These are phyloP conservation scores for Rhodomyrtus tomentosa DNA, from an alignment of 345 rosid genomes.

Conservation along the genomic window DNA sequence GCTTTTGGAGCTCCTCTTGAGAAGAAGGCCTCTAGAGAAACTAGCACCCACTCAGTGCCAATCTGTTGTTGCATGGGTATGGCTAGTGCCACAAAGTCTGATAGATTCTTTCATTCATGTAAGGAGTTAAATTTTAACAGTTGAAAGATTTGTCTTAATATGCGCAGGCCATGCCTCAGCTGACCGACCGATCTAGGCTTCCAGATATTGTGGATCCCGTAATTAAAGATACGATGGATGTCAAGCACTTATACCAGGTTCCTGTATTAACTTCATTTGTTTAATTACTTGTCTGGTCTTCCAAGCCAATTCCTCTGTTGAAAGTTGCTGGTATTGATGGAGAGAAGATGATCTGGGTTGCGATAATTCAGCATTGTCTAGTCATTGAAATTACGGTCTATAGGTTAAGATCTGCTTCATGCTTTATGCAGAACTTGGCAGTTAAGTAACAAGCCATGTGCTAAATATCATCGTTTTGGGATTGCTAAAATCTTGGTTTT, in stretches of 20 bases:
- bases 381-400: not conserved
- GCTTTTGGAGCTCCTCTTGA: conserved; percentile 81
- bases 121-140: not conserved
- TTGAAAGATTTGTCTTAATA: not conserved
- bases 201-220: conserved; percentile 81
- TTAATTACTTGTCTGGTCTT: not conserved
- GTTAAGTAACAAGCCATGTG: not conserved
- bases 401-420: not conserved
- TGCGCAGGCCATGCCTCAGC: conserved; percentile 96
- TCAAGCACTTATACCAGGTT: conserved; percentile 92
- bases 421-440: not conserved
- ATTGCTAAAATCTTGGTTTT: not conserved
- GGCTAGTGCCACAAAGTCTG: not conserved
- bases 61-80: conserved; percentile 94
- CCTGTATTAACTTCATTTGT: not conserved
- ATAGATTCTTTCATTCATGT: not conserved
- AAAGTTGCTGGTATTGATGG: not conserved
- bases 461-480: not conserved
- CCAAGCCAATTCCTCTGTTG: not conserved
- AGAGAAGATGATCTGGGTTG: not conserved
- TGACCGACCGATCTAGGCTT: conserved; percentile 76
- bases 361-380: not conserved
- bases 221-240: conserved; percentile 62
- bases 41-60: conserved; percentile 79
- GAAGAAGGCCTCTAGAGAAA: conserved; percentile 85